Evolutionary conservation across 202 grass and related monocot species (phyloP), one percentile per base, ranked within the genome.

Genomic region (Cymbopogon flexuosus): DNA sequence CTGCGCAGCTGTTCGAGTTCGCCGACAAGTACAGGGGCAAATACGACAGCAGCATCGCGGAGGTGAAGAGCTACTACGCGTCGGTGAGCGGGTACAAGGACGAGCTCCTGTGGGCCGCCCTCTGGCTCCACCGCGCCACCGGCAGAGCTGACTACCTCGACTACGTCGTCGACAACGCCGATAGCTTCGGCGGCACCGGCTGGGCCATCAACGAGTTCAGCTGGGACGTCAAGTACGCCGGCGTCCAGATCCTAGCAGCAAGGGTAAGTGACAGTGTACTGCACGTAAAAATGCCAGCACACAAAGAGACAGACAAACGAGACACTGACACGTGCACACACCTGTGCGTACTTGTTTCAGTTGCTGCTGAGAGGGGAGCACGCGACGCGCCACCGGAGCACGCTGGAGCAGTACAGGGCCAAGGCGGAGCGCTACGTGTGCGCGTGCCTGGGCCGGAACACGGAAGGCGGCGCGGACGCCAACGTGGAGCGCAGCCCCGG

Each of bases 141-240:
- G 88, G 88, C 15, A 34, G 22, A n/a, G 37, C 69, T 24, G 35
- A 49, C 10, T 97, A 94, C 79, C 68, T 97, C 41, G 92, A 97
- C 36, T 97, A 97, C 49, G 71, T 88, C 14, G 84, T 97, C 29
- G 79, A 89, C 35, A 94, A 91, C 1, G 94, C 91, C 4, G 63
- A 94, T 24, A 27, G 22, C 58, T 91, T 94, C 63, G 94, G 92
- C 34, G 92, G 94, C 39, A 94, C 88, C 10, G 94, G 94, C 4
- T 97, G 94, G 94, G 90, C 88, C 57, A 90, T 97, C 81, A 94
- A 72, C 57, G 94, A 97, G 88, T 97, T 97, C 79, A 97, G 94
- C 84, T 97, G 94, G 94, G 94, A 97, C 40, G 90, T 94, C 72
- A 97, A 97, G 84, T 94, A 94, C 69, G 94, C 94, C 68, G 94